These are phyloP conservation scores for Aspergillus haitiensis DNA, from an alignment of 495 filamentous ascomycete genomes.

Conservation along the genomic window DNA sequence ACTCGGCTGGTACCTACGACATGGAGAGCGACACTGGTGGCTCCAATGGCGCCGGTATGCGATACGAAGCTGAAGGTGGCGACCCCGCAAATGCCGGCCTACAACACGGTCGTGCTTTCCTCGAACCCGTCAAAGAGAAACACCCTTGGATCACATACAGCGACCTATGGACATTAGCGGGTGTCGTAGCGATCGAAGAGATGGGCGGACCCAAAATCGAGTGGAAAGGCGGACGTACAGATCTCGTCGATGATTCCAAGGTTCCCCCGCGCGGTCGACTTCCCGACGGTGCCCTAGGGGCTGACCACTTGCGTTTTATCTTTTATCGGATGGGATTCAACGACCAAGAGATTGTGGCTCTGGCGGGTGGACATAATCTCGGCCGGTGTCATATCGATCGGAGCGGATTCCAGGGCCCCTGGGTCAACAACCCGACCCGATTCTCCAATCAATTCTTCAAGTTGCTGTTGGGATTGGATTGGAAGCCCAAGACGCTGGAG, in stretches of 20 bases:
- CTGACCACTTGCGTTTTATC: conserved; percentile 58
- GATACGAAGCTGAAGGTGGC: conserved; percentile 62
- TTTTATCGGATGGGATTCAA: conserved; percentile 67
- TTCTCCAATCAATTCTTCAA: conserved; percentile 66
- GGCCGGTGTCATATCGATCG: conserved; percentile 62
- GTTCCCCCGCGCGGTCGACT: conserved; percentile 57
- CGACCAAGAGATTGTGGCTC: conserved; percentile 63
- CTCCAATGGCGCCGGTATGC: conserved; percentile 64
- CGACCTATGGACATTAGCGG: conserved; percentile 63
- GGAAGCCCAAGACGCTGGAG: conserved; percentile 52
- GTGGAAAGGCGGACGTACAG: conserved; percentile 58
- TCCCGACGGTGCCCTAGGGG: conserved; percentile 59
- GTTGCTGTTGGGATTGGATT: conserved; percentile 54
- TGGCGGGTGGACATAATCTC: conserved; percentile 61
- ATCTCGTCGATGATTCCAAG: conserved; percentile 57
- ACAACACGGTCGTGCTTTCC: conserved; percentile 61
- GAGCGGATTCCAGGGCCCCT: conserved; percentile 60
- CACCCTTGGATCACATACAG: conserved; percentile 66
- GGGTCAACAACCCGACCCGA: conserved; percentile 64
- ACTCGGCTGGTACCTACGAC: conserved; percentile 63
- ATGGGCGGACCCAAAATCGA: conserved; percentile 57
- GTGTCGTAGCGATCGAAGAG: conserved; percentile 56
- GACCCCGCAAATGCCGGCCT: conserved; percentile 65
- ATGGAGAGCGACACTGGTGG: conserved; percentile 58
- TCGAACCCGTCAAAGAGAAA: conserved; percentile 57